Evolutionary conservation across 345 rosid species (phyloP), one percentile per base, ranked within the genome.

Genomic region (Cardiospermum halicacabum): DNA sequence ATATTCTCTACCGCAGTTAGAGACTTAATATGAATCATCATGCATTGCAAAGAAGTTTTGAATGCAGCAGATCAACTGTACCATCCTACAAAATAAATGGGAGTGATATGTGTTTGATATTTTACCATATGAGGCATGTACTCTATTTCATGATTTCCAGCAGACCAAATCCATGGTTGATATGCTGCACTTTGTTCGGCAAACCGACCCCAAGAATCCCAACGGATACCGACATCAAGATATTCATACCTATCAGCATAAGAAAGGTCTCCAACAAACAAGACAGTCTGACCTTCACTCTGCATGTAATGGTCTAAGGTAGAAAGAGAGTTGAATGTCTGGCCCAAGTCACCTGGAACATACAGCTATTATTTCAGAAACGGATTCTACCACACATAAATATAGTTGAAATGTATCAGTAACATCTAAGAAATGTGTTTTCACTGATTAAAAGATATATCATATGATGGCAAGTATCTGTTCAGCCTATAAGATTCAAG

Each of bases 141-240:
- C 39, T 94, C 97, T 54, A 94, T 71, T 67, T 91, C 97, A 55
- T 94, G 99, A 74, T 91, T 94, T 70, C 99, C 97, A 67, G 82
- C 96, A 75, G 89, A 80, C 96, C 96, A 94, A 56, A 89, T 73
- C 99, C 97, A 94, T 12, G 97, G 97, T 70, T 87, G 95, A 81
- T 84, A 94, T 60, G 99, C 99, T 19, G 96, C 74, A 78, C 92
- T 85, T 58, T 8, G 78, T 85, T 94, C 99, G 60, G 80, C 77
- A 67, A 94, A 91, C 59, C 91, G 89, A 18, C 89, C 99, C 99
- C 97, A 94, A 15, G 87, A 72, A 76, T 94, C 97, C 99, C 97
- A 94, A 67, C 97, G 74, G 25, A 78, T 56, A 51, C 96, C 93
- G 69, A 91, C 95, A 56, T 94, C 91, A 56, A 79, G 79, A 65